Conservation (phyloP, 148 eudicot species). For the Limonium bicolor region DNA sequence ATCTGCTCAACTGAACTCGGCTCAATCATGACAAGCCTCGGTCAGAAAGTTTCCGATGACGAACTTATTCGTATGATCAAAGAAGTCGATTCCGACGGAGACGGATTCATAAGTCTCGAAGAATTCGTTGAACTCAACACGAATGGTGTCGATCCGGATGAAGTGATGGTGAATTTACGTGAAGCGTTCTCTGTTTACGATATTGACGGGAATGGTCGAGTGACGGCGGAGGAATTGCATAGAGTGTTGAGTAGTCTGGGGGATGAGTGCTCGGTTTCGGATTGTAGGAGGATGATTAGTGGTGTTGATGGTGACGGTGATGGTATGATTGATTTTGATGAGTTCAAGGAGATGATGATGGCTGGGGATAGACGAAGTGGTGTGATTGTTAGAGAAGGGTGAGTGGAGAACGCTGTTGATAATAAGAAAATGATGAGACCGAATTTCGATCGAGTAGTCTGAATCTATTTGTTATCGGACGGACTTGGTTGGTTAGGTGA, state of each 20-base stretch:
- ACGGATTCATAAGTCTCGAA: conserved; percentile 17
- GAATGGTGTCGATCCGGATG: conserved; percentile 26
- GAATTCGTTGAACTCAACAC: conserved; percentile 39
- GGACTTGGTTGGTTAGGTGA: too few species aligned
- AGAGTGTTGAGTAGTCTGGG: conserved; percentile 25
- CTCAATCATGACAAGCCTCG: conserved; percentile 2
- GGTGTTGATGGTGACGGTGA: conserved; percentile 33
- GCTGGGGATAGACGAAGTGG: conserved; percentile 14
- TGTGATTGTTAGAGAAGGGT: too few species aligned
- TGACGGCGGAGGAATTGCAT: conserved; percentile 28
- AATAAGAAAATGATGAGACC: too few species aligned
- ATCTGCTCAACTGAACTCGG: conserved; percentile 1
- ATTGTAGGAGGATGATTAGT: conserved; percentile 31
- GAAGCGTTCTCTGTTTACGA: conserved; percentile 34
- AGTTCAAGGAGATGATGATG: conserved; percentile 27
- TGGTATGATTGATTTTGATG: conserved; percentile 24
- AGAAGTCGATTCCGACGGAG: conserved; percentile 2
- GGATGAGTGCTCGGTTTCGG: conserved; percentile 23
- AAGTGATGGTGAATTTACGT: conserved; percentile 21
- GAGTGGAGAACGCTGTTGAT: too few species aligned
- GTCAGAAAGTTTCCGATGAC: conserved; percentile 1
- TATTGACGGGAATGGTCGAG: conserved; percentile 29
- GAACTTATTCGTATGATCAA: background rate
- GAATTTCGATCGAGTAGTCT: too few species aligned
- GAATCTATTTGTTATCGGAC: too few species aligned